Conservation (phyloP, 768 basidiomycete species). For the Sarcomyxa edulis region DNA sequence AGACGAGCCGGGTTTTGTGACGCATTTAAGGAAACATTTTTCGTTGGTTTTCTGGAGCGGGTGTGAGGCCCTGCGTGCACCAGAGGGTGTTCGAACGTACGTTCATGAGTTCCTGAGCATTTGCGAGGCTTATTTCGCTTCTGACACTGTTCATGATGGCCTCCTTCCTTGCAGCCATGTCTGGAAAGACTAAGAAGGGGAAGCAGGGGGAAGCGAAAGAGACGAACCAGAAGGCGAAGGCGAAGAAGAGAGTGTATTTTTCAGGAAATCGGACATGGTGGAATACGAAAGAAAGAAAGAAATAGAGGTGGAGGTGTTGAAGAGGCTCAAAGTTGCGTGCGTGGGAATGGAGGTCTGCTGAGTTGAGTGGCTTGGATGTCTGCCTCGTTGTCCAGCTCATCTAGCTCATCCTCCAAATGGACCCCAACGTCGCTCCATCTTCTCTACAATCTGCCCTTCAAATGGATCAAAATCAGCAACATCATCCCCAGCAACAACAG, state of each 20-base stretch:
- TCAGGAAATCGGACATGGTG: conserved; percentile 53
- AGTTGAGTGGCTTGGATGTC: no score
- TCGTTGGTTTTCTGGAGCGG: conserved; percentile 68
- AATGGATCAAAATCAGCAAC: conserved; percentile 61
- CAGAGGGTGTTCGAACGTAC: conserved; percentile 37
- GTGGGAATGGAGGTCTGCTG: no score
- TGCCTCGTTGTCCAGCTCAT: no score
- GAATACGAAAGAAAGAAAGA: no score
- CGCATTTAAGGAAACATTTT: conserved; percentile 72
- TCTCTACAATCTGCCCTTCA: conserved; percentile 23
- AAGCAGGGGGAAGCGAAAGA: background rate
- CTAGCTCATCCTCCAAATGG: conserved; percentile 3
- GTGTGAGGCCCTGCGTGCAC: conserved; percentile 1
- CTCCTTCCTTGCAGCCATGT: conserved; percentile 44
- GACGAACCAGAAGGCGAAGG: conserved; percentile 25
- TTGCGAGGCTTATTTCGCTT: conserved; percentile 65
- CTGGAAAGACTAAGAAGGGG: conserved; percentile 17
- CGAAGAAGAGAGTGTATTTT: conserved; percentile 25
- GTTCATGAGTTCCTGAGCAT: conserved; percentile 79
- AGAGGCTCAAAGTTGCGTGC: no score
- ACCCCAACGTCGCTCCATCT: conserved; percentile 6
- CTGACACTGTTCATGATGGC: conserved; percentile 59
- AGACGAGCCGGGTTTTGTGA: conserved; percentile 68
- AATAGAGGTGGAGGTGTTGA: no score
- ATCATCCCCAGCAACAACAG: conserved; percentile 40